Conservation (phyloP, 1,284 basidiomycete genomes). For the Ceratobasidium sp. region DNA sequence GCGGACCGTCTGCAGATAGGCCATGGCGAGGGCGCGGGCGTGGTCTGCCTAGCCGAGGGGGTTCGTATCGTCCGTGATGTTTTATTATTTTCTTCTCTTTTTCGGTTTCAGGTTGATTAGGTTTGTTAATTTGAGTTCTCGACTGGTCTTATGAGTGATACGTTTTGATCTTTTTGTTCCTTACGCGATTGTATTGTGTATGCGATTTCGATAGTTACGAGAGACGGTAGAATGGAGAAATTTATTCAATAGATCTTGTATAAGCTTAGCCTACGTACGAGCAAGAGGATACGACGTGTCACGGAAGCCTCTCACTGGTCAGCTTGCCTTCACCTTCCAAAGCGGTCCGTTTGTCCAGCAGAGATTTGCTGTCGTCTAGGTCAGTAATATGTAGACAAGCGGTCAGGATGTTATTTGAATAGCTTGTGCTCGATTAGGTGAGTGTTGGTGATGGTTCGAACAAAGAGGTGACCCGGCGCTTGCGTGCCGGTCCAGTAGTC, state of each 20-base stretch:
- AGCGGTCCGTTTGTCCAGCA: too few species aligned
- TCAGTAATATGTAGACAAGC: too few species aligned
- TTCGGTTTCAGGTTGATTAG: constrained; percentile 8
- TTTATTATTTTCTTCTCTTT: background rate
- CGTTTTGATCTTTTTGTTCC: background rate
- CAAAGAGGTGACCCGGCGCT: too few species aligned
- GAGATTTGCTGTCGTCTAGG: too few species aligned
- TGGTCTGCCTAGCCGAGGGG: constrained; percentile 14
- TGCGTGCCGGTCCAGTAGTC: too few species aligned
- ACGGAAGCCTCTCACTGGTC: too few species aligned
- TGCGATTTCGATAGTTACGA: constrained; percentile 1
- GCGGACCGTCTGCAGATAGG: constrained; percentile 26
- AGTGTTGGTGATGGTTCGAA: too few species aligned
- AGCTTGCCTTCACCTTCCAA: too few species aligned
- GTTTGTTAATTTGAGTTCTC: background rate
- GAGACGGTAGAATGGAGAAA: constrained; percentile 17
- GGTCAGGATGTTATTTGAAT: too few species aligned
- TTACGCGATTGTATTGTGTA: background rate
- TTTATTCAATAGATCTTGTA: background rate
- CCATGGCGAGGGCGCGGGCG: constrained; percentile 19
- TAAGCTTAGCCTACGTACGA: too few species aligned
- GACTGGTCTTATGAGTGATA: background rate
- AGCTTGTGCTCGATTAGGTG: too few species aligned
- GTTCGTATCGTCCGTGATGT: constrained; percentile 18
- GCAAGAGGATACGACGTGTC: too few species aligned